These are phyloP conservation scores for Stellera chamaejasme DNA, from an alignment of 345 rosid species.

Conservation along the genomic window DNA sequence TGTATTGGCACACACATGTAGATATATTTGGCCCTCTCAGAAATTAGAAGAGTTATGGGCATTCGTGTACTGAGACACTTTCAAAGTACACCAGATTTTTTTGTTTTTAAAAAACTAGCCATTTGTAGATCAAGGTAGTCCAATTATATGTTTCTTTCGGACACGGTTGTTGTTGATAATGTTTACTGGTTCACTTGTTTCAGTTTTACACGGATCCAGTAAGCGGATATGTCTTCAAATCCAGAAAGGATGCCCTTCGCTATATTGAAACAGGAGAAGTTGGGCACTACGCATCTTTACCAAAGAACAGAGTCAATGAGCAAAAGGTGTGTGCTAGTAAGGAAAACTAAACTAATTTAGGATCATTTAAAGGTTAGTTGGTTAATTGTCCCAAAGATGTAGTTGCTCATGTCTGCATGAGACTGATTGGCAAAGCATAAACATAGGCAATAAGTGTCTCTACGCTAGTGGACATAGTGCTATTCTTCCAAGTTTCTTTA, in stretches of 20 bases:
- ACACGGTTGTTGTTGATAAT: conserved; percentile 4
- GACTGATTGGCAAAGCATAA: too few species aligned
- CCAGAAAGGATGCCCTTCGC: conserved; percentile 26
- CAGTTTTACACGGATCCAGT: conserved; percentile 37
- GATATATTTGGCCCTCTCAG: background rate
- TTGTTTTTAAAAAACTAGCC: background rate
- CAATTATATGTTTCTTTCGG: background rate
- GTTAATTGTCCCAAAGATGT: too few species aligned
- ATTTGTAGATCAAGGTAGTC: background rate
- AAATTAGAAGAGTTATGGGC: background rate
- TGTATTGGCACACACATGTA: background rate
- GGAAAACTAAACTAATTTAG: background rate
- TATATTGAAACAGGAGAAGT: conserved; percentile 32
- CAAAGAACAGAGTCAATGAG: conserved; percentile 3
- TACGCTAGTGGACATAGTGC: too few species aligned
- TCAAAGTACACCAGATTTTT: background rate
- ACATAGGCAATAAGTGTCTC: too few species aligned
- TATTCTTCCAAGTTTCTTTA: too few species aligned
- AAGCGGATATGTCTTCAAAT: conserved; percentile 30
- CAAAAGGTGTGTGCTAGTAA: conserved; percentile 2
- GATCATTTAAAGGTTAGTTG: too few species aligned
- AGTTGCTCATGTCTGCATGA: too few species aligned
- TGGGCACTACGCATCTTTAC: conserved; percentile 13
- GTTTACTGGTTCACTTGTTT: conserved; percentile 11
- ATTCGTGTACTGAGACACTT: background rate